Conservation (phyloP, 768 basidiomycete species). For the Boletus huronensis region DNA sequence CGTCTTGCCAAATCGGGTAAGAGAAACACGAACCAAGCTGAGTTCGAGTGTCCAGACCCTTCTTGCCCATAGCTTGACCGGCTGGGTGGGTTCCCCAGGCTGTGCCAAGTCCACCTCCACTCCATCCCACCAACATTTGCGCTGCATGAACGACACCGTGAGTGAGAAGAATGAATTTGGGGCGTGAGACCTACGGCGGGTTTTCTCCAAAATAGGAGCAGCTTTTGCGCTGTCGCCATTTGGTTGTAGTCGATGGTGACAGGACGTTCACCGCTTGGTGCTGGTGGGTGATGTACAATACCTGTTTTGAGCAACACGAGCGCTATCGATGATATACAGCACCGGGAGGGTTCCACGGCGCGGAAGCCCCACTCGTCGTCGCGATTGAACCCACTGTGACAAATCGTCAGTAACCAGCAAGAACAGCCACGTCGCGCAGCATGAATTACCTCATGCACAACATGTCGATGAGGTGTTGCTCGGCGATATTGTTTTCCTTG, state of each 20-base stretch:
- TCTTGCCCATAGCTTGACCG: constrained; percentile 92
- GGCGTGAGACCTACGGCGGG: constrained; percentile 74
- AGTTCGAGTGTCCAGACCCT: constrained; percentile 98
- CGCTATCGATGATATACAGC: constrained; percentile 97
- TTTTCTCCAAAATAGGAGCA: constrained; percentile 97
- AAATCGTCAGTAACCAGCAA: constrained; percentile 8
- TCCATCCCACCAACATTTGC: constrained; percentile 99
- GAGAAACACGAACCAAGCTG: constrained; percentile 62
- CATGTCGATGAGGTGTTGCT: constrained; percentile 99
- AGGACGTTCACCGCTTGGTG: constrained; percentile 55
- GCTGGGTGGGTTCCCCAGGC: constrained; percentile 46
- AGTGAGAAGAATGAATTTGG: not conserved
- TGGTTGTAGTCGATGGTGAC: constrained; percentile 87
- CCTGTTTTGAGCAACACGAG: constrained; percentile 97
- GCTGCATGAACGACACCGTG: constrained; percentile 41
- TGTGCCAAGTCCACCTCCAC: constrained; percentile 81
- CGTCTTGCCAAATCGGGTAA: not conserved
- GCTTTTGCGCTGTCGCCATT: constrained; percentile 97
- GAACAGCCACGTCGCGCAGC: constrained; percentile 1
- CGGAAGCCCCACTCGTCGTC: constrained; percentile 99
- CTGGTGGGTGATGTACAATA: constrained; percentile 64
- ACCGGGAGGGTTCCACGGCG: constrained; percentile 91
- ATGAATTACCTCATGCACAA: constrained; percentile 89
- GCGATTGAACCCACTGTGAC: constrained; percentile 79
- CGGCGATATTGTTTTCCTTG: constrained; percentile 98